These are phyloP conservation scores for Zygotorulaspora sp. DNA, from an alignment of 805 yeast species.

Conservation along the genomic window DNA sequence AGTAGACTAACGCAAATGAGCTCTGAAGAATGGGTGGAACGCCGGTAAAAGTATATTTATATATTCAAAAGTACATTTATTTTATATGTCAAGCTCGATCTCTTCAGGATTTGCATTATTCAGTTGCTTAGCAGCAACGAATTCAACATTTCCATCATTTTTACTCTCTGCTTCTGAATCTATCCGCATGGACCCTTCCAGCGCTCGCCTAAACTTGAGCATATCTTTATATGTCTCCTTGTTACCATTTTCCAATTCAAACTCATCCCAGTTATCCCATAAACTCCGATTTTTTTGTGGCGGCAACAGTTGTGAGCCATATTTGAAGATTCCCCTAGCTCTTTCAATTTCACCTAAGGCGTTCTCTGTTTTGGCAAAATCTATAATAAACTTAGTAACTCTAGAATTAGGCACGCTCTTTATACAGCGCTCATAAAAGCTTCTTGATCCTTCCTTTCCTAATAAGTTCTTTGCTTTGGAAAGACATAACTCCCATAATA, in stretches of 20 bases:
- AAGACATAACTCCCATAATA: constrained; percentile 43
- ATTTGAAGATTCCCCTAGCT: constrained; percentile 58
- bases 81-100: constrained; percentile 49
- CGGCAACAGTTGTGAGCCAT: constrained; percentile 44
- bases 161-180: constrained; percentile 28
- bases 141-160: constrained; percentile 34
- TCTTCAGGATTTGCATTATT: constrained; percentile 49
- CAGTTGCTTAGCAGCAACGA: constrained; percentile 47
- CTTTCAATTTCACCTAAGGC: constrained; percentile 49
- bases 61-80: neutral
- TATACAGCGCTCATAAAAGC: constrained; percentile 50
- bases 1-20: constrained; percentile 92
- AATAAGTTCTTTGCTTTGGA: constrained; percentile 38
- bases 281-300: constrained; percentile 34
- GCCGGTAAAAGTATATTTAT: constrained; percentile 5
- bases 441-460: constrained; percentile 44
- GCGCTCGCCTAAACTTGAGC: constrained; percentile 53
- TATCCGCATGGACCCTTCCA: constrained; percentile 30
- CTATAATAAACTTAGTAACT: constrained; percentile 42
- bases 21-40: constrained; percentile 83
- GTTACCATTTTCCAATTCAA: constrained; percentile 68
- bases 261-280: constrained; percentile 70
- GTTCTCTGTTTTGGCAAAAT: constrained; percentile 57
- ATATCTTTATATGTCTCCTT: constrained; percentile 70
- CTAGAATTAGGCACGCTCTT: constrained; percentile 42